phyloP scores from a whole-genome alignment of 1,284 basidiomycete species.

The Uromyces viciae-fabae region DNA sequence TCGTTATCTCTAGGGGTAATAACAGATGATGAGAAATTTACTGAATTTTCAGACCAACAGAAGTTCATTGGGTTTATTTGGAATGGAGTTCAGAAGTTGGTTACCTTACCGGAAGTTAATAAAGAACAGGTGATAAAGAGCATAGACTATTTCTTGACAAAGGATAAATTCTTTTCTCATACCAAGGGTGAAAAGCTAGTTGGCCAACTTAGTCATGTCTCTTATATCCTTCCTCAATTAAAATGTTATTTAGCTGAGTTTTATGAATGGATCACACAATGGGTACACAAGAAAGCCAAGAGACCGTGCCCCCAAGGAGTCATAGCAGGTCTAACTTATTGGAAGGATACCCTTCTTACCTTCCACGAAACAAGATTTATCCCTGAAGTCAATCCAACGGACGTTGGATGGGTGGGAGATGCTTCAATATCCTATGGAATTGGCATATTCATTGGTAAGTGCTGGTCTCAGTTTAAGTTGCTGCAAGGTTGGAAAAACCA shows the following conservation, averaged over 20 bases:
- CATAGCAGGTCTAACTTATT: neutral
- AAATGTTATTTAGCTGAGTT: neutral
- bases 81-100: neutral
- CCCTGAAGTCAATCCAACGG: neutral
- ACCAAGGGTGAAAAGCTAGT: neutral
- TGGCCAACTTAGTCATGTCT: neutral
- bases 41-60: neutral
- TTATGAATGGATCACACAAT: neutral
- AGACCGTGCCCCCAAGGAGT: neutral
- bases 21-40: neutral
- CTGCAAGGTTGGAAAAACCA: neutral
- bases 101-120: neutral
- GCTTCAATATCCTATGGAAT: neutral
- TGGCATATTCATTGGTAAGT: neutral
- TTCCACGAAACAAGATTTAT: neutral
- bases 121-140: neutral
- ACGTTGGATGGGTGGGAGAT: neutral
- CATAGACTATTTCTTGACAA: neutral
- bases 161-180: neutral
- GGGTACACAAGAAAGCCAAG: neutral
- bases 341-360: neutral
- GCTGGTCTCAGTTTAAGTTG: neutral
- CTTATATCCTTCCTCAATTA: neutral
- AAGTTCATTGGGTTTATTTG: slow-evolving; percentile 1
- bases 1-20: neutral